These are phyloP conservation scores for Dictyophora rubrovolvata DNA, from an alignment of 768 basidiomycete species.

Conservation along the genomic window DNA sequence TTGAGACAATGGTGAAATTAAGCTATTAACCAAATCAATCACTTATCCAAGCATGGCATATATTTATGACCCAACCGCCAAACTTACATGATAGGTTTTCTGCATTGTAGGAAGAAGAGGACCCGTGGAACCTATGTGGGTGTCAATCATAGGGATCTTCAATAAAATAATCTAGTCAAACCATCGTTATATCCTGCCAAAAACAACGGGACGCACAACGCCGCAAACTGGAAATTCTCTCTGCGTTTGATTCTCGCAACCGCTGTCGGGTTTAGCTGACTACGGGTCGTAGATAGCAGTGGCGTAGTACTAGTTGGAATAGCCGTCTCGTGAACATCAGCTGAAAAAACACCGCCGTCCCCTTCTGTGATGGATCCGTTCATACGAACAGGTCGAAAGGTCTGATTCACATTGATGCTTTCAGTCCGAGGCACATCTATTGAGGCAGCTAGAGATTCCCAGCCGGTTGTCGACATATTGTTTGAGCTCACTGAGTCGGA, in stretches of 20 bases:
- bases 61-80: not conserved
- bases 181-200: constrained; percentile 31
- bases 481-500: not conserved
- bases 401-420: not conserved
- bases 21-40: constrained; percentile 17
- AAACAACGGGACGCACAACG: constrained; percentile 27
- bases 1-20: constrained; percentile 29
- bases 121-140: constrained; percentile 11
- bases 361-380: not conserved
- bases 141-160: too few species aligned
- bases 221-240: constrained; percentile 23
- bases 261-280: not conserved
- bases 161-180: constrained; percentile 12
- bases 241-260: constrained; percentile 10
- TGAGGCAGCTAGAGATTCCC: not conserved
- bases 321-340: not conserved
- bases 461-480: not conserved
- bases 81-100: constrained; percentile 24
- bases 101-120: constrained; percentile 30
- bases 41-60: too few species aligned
- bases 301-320: not conserved
- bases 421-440: not conserved
- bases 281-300: not conserved
- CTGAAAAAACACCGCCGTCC: not conserved
- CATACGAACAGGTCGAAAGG: not conserved